phyloP scores from a whole-genome alignment of 1,284 basidiomycete species.

The Polyporus tsugae region DNA sequence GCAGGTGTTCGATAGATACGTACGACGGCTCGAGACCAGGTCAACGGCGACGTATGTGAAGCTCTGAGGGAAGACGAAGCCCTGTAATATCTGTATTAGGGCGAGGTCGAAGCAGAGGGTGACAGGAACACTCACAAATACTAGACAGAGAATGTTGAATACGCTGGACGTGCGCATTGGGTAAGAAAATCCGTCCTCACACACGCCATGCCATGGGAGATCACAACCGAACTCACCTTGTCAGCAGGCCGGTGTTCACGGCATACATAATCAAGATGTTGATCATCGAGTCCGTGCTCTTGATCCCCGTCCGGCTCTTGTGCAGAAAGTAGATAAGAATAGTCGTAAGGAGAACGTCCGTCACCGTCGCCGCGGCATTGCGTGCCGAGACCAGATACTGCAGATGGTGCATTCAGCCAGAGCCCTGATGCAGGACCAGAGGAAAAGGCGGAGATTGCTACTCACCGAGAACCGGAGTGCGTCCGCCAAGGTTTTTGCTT shows the following conservation, averaged over 20 bases:
- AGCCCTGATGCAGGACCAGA: not conserved
- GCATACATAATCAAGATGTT: slow-evolving; percentile 22
- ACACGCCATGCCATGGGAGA: not conserved
- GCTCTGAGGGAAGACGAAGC: not conserved
- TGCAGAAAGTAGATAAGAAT: not conserved
- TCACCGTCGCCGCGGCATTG: not conserved
- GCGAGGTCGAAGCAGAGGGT: too few species aligned
- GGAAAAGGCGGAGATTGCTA: not conserved
- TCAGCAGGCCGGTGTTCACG: slow-evolving; percentile 17
- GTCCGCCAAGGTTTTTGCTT: not conserved
- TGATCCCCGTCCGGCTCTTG: slow-evolving; percentile 3
- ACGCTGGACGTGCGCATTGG: not conserved
- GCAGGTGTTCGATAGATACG: not conserved
- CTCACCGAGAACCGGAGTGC: not conserved
- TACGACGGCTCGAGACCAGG: not conserved
- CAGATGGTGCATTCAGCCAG: not conserved
- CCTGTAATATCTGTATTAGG: not conserved
- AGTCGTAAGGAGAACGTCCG: not conserved
- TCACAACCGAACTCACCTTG: not conserved
- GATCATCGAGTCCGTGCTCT: slow-evolving; percentile 24
- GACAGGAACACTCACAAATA: not conserved
- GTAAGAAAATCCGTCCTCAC: not conserved
- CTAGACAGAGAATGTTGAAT: not conserved
- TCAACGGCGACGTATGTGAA: not conserved
- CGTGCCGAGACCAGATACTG: not conserved